Base-by-base conservation (phyloP, 2,329 filamentous ascomycete species). In the Calonectria pseudoturangicola region DNA sequence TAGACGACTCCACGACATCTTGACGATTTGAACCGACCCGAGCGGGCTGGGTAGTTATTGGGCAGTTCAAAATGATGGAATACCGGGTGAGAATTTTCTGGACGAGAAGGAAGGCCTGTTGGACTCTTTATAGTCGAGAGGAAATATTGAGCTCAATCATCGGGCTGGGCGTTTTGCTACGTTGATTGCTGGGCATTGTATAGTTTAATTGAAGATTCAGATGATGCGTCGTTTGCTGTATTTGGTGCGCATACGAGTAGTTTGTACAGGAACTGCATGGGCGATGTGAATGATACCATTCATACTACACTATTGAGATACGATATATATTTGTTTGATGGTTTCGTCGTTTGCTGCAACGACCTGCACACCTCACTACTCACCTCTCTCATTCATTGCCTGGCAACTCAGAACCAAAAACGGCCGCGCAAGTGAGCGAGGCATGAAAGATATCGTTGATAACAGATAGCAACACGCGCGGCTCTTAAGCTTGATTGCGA, bases 1-100 rank as follows among this genome's bases (percentile, higher is more conserved):
- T 7, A 58, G 54, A 41, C 10, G 54, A 12, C 15, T 8, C 54
- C 54, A 58, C n/a, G 54, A 18, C 54, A 58, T 58, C 33, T 58
- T 58, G 33, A 27, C 10, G 54, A 27, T 2, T 18, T 58, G 12
- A 10, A 33, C n/a, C 27, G 13, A 28, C 3, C 10, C 21, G 8
- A 9, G 21, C 18, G 2, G 21, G 25, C 13, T 28, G 12, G 8
- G 25, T 30, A 10, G 54, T 9, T 13, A 36, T 41, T 0, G 13
- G 10, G 1, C 3, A 33, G 12, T 27, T 58, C 30, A 56, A 39
- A 10, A 56, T 56, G 30, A n/a, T 30, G 12, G 51, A 10, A 50
- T 36, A 27, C 18, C 4, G 9, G 12, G 33, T 39, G 3, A 36
- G 36, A 58, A 18, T 27, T 41, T 27, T 8, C n/a, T 16, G n/a